Base-by-base conservation (phyloP, 495 filamentous ascomycete genomes). In the Chlorociboria aeruginascens region DNA sequence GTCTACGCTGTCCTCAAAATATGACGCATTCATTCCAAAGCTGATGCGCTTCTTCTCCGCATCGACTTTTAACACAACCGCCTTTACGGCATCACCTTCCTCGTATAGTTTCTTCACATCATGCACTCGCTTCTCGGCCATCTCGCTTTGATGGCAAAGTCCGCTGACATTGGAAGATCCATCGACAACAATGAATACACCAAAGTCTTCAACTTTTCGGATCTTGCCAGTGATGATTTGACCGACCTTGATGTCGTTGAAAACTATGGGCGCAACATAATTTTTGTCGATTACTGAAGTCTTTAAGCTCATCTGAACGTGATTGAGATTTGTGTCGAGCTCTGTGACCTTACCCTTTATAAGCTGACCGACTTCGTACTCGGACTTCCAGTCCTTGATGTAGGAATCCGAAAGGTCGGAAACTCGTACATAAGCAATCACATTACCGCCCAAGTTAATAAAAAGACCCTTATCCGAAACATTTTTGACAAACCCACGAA, bases 381-480 rank as follows among this genome's bases (percentile, higher is more conserved):
- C 65, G n/a, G 82, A 73, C 67, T 94, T 94, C 92, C 92, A 98
- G 40, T 96, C 86, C 64, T 96, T 97, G 55, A 97, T 69, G 60
- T 77, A 97, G 3, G 75, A 74, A 60, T 98, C 90, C 0, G 89
- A 94, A 13, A 97, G 77, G 58, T 96, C 87, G 9, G 82, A 82
- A 40, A 97, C 77, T 51, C 81, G 79, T 29, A 90, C 79, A 61
- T 85, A 85, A 3, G 82, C 90, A 30, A 78, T 85, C n/a, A 95
- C 68, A 48, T 82, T 77, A 25, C 80, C 79, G 28, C 86, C 86
- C 6, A 98, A 68, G 40, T 77, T 67, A 31, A 98, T 76, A 54
- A 95, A 95, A 1, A 97, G 57, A 34, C 90, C 92, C 52, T 82
- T 85, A 51, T 95, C 87, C 0, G 84, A 76, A 36, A 95, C 77